These are phyloP conservation scores for Echria macrotheca DNA, from an alignment of 495 filamentous ascomycete species.

Conservation along the genomic window DNA sequence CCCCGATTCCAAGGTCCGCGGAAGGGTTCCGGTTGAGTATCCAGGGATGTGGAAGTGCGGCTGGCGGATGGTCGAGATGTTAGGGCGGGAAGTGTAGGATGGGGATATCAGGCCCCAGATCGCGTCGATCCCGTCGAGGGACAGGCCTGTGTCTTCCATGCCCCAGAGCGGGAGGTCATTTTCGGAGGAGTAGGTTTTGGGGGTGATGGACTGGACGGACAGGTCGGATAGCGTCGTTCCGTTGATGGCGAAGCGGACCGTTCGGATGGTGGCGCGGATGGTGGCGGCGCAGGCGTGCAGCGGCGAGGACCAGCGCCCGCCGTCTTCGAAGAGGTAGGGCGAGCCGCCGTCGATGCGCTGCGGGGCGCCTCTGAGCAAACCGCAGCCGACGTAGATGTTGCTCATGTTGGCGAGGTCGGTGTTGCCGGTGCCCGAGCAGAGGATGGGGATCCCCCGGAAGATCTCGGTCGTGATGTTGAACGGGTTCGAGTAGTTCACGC, in stretches of 20 bases:
- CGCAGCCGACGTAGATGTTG: conserved; percentile 35
- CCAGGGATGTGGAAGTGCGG: background rate
- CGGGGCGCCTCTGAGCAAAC: conserved; percentile 34
- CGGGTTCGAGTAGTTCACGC: conserved; percentile 18
- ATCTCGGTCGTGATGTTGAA: conserved; percentile 19
- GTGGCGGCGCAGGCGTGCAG: conserved; percentile 39
- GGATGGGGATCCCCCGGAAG: conserved; percentile 21
- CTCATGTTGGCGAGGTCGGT: conserved; percentile 34
- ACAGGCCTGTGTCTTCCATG: background rate
- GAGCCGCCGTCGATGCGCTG: conserved; percentile 23
- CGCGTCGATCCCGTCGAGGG: background rate
- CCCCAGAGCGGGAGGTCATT: conserved; percentile 8
- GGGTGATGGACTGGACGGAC: background rate
- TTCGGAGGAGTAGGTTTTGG: conserved; percentile 1
- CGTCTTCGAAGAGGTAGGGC: conserved; percentile 25
- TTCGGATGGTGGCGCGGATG: conserved; percentile 38
- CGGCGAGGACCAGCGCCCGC: conserved; percentile 33
- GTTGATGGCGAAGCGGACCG: conserved; percentile 18
- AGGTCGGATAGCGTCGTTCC: conserved; percentile 2
- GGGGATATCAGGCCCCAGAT: conserved; percentile 2
- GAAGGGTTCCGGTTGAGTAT: background rate
- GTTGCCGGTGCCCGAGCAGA: conserved; percentile 23
- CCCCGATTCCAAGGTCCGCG: background rate
- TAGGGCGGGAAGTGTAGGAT: background rate
- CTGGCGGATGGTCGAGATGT: background rate